Evolutionary conservation across 1,284 basidiomycete species (phyloP).

Genomic region (Cutaneotrichosporon sp.): DNA sequence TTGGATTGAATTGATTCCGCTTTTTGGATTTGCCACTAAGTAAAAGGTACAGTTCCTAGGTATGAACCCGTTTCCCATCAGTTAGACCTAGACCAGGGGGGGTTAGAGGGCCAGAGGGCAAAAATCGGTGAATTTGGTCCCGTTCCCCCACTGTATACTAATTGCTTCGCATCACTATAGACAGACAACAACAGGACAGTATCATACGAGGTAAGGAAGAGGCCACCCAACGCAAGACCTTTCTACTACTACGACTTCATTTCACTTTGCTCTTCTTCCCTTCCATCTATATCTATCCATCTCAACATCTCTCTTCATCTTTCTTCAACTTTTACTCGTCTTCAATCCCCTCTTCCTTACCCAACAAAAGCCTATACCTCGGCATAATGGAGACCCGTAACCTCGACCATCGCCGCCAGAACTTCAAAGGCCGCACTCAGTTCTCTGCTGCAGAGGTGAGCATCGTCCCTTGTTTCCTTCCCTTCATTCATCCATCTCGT

Average conservation of each 20-base stretch:
- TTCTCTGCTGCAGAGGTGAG: constrained; percentile 53
- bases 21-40: no score
- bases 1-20: background rate
- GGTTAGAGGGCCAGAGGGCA: no score
- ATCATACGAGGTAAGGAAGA: no score
- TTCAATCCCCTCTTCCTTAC: background rate
- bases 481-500: background rate
- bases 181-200: constrained; percentile 1
- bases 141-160: no score
- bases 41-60: no score
- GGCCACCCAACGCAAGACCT: background rate
- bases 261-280: background rate
- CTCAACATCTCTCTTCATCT: background rate
- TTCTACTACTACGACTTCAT: background rate
- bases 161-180: background rate
- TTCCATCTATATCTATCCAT: background rate
- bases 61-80: no score
- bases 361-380: constrained; percentile 6
- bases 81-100: no score
- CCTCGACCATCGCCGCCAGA: constrained; percentile 51
- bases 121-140: no score
- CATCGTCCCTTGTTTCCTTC: background rate
- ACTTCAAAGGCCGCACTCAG: constrained; percentile 55
- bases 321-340: background rate
- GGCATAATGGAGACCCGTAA: constrained; percentile 41